Conservation (phyloP, 2,329 filamentous ascomycete genomes). For the Myriosclerotinia duriaeana region DNA sequence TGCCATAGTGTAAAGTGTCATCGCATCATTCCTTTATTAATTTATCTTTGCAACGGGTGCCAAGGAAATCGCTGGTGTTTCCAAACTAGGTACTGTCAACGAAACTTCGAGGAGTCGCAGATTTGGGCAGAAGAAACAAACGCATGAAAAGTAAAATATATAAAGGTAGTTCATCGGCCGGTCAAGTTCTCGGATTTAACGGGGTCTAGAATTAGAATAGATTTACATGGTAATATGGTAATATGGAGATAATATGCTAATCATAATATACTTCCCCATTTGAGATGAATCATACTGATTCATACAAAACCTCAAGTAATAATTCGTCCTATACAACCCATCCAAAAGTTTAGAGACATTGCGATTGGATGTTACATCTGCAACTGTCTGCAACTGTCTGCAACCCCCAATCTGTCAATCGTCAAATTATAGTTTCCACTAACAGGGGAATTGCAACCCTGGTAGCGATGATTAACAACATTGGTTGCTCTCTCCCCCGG, state of each 20-base stretch:
- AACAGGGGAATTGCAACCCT: background rate
- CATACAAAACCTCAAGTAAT: background rate
- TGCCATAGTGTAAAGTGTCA: slow-evolving; percentile 22
- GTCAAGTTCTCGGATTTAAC: background rate
- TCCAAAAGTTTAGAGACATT: background rate
- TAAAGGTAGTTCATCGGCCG: slow-evolving; percentile 9
- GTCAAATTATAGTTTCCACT: background rate
- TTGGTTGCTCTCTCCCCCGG: background rate
- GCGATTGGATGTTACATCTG: slow-evolving; percentile 15
- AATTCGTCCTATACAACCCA: background rate
- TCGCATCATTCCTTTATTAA: slow-evolving; percentile 15
- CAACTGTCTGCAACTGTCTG: slow-evolving; percentile 8
- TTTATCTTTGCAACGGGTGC: slow-evolving; percentile 22
- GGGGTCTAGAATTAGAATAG: background rate
- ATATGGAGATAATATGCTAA: too few species aligned
- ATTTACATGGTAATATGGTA: background rate
- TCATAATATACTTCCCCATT: too few species aligned
- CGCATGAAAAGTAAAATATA: background rate
- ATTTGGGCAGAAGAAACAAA: slow-evolving; percentile 9
- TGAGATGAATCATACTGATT: too few species aligned
- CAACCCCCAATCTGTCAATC: slow-evolving; percentile 13
- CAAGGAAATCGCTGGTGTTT: slow-evolving; percentile 22
- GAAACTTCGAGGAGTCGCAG: slow-evolving; percentile 18
- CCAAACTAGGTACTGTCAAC: slow-evolving; percentile 14
- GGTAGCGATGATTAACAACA: background rate